A percentile compares a stretch with the other conserved stretches of the same genome.
These are phyloP conservation scores for Botrytis aclada DNA, from an alignment of 2,329 filamentous ascomycete genomes.

Conservation along the genomic window DNA sequence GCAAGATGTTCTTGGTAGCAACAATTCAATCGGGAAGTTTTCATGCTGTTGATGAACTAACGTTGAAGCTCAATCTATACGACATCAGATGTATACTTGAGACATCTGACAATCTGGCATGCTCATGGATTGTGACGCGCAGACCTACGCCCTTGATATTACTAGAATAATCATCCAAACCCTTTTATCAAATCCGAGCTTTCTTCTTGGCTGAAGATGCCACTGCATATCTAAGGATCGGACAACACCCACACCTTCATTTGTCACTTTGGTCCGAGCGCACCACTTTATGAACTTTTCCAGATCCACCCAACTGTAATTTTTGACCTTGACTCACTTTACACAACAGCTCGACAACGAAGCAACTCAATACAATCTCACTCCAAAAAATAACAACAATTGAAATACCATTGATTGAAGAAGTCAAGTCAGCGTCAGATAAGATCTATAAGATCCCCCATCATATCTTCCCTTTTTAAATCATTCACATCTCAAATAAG, in stretches of 20 bases:
- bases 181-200: neutral
- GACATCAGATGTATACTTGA: neutral
- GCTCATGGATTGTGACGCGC: neutral
- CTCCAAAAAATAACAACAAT: neutral
- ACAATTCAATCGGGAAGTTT: neutral
- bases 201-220: neutral
- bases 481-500: conserved; percentile 18
- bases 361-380: conserved; percentile 7
- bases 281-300: conserved; percentile 4
- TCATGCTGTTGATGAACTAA: neutral
- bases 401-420: neutral
- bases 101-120: neutral
- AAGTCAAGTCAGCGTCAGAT: neutral
- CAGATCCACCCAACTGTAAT: conserved; percentile 2
- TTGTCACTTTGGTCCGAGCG: conserved; percentile 4
- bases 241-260: neutral
- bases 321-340: conserved; percentile 21
- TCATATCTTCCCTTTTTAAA: neutral
- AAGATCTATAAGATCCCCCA: conserved; percentile 7
- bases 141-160: neutral
- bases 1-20: neutral
- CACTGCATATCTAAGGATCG: neutral
- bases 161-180: neutral
- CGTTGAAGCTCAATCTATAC: neutral
- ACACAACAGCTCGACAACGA: conserved; percentile 17